Evolutionary conservation across 345 rosid genomes (phyloP).

Genomic region (Gossypioides kirkii): DNA sequence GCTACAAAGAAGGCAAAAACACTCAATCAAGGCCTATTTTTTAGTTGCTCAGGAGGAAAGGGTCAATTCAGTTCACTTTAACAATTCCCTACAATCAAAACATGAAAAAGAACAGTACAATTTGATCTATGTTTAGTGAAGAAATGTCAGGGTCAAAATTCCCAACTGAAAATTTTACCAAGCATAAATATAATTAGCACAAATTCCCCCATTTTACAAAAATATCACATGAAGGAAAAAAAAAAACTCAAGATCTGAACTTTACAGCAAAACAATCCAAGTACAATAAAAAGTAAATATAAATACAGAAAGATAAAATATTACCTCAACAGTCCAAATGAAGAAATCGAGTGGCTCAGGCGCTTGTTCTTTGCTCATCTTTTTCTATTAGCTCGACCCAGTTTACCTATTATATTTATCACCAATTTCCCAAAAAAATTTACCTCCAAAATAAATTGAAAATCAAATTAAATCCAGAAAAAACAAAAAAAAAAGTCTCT

Average conservation of each 20-base stretch:
- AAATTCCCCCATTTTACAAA: not conserved
- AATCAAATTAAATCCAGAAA: slow-evolving; percentile 7
- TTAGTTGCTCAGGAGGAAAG: not conserved
- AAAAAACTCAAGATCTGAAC: slow-evolving; percentile 9
- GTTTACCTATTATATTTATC: slow-evolving; percentile 11
- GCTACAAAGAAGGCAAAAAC: not conserved
- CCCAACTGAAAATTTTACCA: not conserved
- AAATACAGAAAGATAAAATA: not conserved
- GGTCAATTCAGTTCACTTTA: not conserved
- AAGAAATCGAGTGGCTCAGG: slow-evolving; percentile 99
- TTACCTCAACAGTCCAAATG: slow-evolving; percentile 98
- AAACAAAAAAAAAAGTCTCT: not conserved
- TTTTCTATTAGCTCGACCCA: slow-evolving; percentile 18
- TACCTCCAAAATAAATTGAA: slow-evolving; percentile 3
- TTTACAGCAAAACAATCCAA: not conserved
- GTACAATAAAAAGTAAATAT: not conserved
- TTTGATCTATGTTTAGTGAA: not conserved
- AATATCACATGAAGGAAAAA: not conserved
- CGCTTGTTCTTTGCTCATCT: slow-evolving; percentile 69
- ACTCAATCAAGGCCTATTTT: not conserved
- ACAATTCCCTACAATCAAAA: not conserved
- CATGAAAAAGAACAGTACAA: not conserved
- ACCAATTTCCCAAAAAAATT: slow-evolving; percentile 8
- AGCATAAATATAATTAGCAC: not conserved
- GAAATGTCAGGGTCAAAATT: not conserved